phyloP scores from a whole-genome alignment of 2,329 filamentous ascomycete species.

The Endoconidiophora laricicola region DNA sequence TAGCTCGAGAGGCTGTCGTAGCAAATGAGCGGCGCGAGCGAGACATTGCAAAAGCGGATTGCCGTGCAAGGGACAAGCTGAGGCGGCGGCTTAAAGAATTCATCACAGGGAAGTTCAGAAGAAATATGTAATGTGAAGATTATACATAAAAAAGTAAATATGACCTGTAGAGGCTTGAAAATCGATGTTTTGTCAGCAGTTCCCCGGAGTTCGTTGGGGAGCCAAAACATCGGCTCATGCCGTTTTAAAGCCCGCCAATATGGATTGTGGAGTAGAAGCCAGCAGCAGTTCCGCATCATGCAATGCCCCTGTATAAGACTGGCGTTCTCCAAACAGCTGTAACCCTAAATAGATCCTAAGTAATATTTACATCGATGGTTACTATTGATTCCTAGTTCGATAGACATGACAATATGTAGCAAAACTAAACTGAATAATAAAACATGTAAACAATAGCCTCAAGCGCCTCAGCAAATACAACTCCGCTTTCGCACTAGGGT shows the following conservation, averaged over 20 bases:
- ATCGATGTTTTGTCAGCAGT: not conserved
- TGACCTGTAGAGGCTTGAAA: not conserved
- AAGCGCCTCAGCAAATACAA: too few relatives aligned
- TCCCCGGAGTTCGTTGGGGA: not conserved
- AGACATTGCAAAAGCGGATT: slow-evolving; percentile 1
- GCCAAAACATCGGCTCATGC: not conserved
- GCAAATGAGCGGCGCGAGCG: slow-evolving; percentile 6
- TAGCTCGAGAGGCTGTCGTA: slow-evolving; percentile 1
- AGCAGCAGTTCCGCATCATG: not conserved
- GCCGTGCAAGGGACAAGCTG: not conserved
- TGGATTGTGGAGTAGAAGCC: slow-evolving; percentile 5
- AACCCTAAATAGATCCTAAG: not conserved
- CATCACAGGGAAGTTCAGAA: too few relatives aligned
- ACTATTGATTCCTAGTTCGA: too few relatives aligned
- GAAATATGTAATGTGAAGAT: too few relatives aligned
- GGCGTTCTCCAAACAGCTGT: slow-evolving; percentile 1
- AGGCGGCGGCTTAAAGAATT: too few relatives aligned
- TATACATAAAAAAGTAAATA: not conserved
- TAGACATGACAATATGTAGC: too few relatives aligned
- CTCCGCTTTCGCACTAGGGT: too few relatives aligned
- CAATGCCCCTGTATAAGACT: slow-evolving; percentile 1
- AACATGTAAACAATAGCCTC: too few relatives aligned
- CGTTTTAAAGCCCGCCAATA: slow-evolving; percentile 1
- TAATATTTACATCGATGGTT: too few relatives aligned
- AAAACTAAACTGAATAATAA: too few relatives aligned